Evolutionary conservation across 2,329 filamentous ascomycete species (phyloP).

Genomic region (Biscogniauxia sp.): DNA sequence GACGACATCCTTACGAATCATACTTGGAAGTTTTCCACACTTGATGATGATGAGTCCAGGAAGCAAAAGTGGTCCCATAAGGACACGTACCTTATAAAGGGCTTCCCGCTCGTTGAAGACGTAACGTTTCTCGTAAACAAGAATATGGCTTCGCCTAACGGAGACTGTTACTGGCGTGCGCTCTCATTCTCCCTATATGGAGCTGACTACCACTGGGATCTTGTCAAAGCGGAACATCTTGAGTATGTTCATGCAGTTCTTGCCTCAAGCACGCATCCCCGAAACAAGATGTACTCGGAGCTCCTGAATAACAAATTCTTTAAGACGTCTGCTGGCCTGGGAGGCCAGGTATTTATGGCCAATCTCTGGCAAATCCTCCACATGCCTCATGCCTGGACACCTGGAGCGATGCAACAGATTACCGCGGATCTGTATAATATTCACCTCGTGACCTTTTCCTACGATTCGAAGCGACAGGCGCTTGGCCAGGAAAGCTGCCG

Average conservation of each 20-base stretch:
- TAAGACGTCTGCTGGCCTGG: slow-evolving; percentile 3
- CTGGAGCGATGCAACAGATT: slow-evolving; percentile 29
- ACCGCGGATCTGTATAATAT: slow-evolving; percentile 36
- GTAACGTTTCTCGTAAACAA: slow-evolving; percentile 28
- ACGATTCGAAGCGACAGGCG: background rate
- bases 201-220: slow-evolving; percentile 20
- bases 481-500: slow-evolving; percentile 14
- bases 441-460: slow-evolving; percentile 32
- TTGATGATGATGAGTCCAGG: slow-evolving; percentile 2
- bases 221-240: slow-evolving; percentile 36
- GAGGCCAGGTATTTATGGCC: slow-evolving; percentile 12
- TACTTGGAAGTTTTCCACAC: background rate
- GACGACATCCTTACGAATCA: background rate
- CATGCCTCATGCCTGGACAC: slow-evolving; percentile 30
- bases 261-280: slow-evolving; percentile 22
- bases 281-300: slow-evolving; percentile 25
- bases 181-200: slow-evolving; percentile 31
- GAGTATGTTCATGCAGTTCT: slow-evolving; percentile 28
- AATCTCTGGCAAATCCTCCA: slow-evolving; percentile 34
- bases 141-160: slow-evolving; percentile 21
- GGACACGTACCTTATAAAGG: slow-evolving; percentile 13
- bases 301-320: slow-evolving; percentile 16
- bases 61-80: background rate
- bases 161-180: slow-evolving; percentile 35
- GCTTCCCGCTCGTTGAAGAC: slow-evolving; percentile 34